Base-by-base conservation (phyloP, 179 eudicot species). In the Gypsophila paniculata region DNA sequence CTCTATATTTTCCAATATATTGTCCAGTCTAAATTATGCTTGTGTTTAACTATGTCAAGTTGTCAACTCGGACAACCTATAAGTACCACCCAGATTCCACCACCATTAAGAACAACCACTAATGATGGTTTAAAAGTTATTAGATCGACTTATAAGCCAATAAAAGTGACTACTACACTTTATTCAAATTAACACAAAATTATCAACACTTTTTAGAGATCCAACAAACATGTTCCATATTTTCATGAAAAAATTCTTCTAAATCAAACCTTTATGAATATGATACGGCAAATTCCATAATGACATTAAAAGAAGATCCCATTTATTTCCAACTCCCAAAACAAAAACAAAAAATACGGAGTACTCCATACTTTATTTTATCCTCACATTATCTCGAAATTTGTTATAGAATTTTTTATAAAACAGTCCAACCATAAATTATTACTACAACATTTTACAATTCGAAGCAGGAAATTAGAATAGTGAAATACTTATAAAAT, bases 301-400 rank as follows among this genome's bases (percentile, higher is more conserved):
- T 55, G 26, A 55, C 60, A 55, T 55, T 19, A 55, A 55, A 55
- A 19, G 60, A 55, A 55, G 60, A 55, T 55, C 60, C 60, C 23
- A 21, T 19, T 55, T 14, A 26, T 23, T 54, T 19, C 59, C 8
- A 54, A 54, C 34, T 54, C 59, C 13, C 19, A 54, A 54, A 54
- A 17, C 22, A 18, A 9, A 18, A 54, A 54, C 0, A 5, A 18
- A 6, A 54, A n/a, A n/a, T n/a, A n/a, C n/a, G n/a, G n/a, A n/a
- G n/a, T 29, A 29, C 34, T 29, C 34, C 34, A 29, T 29, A 54
- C 0, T 5, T 6, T 1, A 6, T 6, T 53, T 18, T 18, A n/a
- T n/a, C n/a, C n/a, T 21, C 23, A 17, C 58, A 53, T 18, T 39
- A 5, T 39, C 44, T 39, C 44, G 44, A 39, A 8, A 39, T 2